Evolutionary conservation across 179 eudicot genomes (phyloP).

Genomic region (Sideroxylon spinosum): DNA sequence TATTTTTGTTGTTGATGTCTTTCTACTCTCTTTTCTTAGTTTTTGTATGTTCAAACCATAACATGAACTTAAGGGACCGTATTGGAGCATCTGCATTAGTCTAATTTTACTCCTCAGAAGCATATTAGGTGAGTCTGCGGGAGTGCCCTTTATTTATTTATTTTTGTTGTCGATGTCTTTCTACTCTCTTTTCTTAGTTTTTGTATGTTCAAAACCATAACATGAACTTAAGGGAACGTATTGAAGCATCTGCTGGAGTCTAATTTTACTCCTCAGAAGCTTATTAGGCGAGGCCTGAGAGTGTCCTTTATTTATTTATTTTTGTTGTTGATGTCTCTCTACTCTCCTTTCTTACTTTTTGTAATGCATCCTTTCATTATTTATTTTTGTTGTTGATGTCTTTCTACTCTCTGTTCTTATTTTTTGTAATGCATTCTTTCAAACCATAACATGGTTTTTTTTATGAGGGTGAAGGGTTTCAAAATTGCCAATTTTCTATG

Average conservation of each 20-base stretch:
- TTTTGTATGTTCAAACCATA: background rate
- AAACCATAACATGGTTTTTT: background rate
- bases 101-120: slow-evolving; percentile 88
- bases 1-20: background rate
- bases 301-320: background rate
- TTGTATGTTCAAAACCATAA: too few species aligned
- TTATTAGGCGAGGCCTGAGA: slow-evolving; percentile 50
- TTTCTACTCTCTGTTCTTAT: background rate
- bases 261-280: slow-evolving; percentile 81
- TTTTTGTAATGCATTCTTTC: background rate
- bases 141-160: background rate
- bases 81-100: slow-evolving; percentile 85
- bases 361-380: background rate
- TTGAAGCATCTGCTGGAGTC: slow-evolving; percentile 92
- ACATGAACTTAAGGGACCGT: slow-evolving; percentile 67
- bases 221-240: slow-evolving; percentile 55
- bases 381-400: background rate
- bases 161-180: background rate
- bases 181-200: background rate
- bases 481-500: background rate
- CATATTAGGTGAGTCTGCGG: slow-evolving; percentile 72
- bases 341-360: background rate
- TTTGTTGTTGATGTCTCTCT: background rate
- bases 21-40: background rate
- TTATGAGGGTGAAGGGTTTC: background rate